Evolutionary conservation across 306 rosid genomes (phyloP).

Genomic region (Canavalia gladiata): DNA sequence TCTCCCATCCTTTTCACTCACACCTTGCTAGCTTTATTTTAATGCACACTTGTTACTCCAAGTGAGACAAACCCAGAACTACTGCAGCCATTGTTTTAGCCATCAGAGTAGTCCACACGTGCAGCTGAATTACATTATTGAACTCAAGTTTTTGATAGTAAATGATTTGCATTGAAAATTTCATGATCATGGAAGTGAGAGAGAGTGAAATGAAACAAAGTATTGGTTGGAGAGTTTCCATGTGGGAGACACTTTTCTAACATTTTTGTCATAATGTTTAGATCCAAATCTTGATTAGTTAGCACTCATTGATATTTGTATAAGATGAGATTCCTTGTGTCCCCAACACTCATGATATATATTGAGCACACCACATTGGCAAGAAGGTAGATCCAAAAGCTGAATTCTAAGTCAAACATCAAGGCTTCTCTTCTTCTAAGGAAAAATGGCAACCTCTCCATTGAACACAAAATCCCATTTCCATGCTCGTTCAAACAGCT

Average conservation of each 20-base stretch:
- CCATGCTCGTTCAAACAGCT: constrained; percentile 48
- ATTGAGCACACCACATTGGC: constrained; percentile 23
- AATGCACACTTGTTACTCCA: constrained; percentile 20
- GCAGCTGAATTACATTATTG: constrained; percentile 7
- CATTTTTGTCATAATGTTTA: constrained; percentile 36
- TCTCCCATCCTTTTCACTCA: background rate
- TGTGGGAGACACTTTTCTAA: constrained; percentile 35
- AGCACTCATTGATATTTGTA: constrained; percentile 9
- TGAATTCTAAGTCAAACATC: background rate
- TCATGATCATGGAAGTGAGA: constrained; percentile 29
- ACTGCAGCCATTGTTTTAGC: constrained; percentile 23
- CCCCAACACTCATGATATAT: constrained; percentile 31
- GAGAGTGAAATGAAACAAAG: constrained; percentile 14
- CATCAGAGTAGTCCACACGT: background rate
- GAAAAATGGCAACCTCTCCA: constrained; percentile 39
- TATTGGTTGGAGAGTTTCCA: constrained; percentile 39
- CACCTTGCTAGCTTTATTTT: constrained; percentile 8
- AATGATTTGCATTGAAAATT: constrained; percentile 18
- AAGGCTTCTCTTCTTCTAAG: background rate
- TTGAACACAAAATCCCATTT: constrained; percentile 29
- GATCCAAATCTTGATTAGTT: constrained; percentile 46
- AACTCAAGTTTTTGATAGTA: background rate
- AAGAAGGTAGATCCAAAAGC: constrained; percentile 30
- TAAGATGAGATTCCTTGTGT: constrained; percentile 44
- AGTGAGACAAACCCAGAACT: constrained; percentile 27